A percentile compares a stretch with the other conserved stretches of the same genome.
Evolutionary conservation across 192 early-diverging fungal species (phyloP).

Genomic region (Podochytrium sp.): DNA sequence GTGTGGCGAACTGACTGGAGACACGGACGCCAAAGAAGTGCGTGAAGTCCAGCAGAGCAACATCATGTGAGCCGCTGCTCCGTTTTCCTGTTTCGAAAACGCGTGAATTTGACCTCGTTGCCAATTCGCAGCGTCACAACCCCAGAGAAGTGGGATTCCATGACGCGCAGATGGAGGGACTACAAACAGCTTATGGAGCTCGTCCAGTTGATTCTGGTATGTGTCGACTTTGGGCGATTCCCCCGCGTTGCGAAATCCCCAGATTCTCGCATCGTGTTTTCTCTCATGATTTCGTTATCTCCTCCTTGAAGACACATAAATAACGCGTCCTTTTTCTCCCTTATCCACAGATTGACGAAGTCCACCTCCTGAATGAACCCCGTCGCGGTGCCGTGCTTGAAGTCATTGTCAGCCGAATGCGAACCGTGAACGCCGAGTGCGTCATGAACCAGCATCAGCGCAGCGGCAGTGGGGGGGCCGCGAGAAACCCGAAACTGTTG

Average conservation of each 20-base stretch:
- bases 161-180: constrained; percentile 60
- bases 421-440: constrained; percentile 44
- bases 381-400: constrained; percentile 73
- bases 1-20: constrained; percentile 71
- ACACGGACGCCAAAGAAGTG: constrained; percentile 50
- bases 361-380: constrained; percentile 69
- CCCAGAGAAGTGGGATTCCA: constrained; percentile 80
- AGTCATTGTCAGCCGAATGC: constrained; percentile 62
- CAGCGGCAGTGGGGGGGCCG: constrained; percentile 8
- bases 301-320: too few species aligned
- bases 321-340: neutral
- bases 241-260: neutral
- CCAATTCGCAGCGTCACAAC: constrained; percentile 70
- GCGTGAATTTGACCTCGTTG: too few species aligned
- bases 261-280: constrained; percentile 11
- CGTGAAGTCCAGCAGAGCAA: constrained; percentile 51
- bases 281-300: neutral
- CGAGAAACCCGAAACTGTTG: constrained; percentile 12
- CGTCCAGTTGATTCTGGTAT: constrained; percentile 48
- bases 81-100: too few species aligned
- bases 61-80: too few species aligned
- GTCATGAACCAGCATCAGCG: neutral
- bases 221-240: neutral
- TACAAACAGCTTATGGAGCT: constrained; percentile 24
- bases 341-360: constrained; percentile 70